phyloP scores from a whole-genome alignment of 805 yeast species.

The Teunomyces pallodes region DNA sequence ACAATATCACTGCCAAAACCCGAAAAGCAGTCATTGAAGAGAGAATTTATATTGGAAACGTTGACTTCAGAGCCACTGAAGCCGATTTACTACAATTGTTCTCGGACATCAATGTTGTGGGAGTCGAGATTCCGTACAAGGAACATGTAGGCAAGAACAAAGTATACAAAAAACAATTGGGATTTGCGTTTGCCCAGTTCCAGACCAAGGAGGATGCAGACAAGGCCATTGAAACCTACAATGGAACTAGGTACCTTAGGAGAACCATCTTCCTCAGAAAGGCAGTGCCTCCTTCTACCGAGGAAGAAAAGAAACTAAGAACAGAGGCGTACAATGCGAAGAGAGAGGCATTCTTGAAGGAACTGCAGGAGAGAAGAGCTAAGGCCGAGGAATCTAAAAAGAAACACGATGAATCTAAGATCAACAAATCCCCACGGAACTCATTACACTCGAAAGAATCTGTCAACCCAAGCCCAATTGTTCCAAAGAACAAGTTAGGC shows the following conservation, averaged over 20 bases:
- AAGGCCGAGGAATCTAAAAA: conserved; percentile 15
- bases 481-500: conserved; percentile 17
- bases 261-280: conserved; percentile 50
- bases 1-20: conserved; percentile 9
- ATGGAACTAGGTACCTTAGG: conserved; percentile 43
- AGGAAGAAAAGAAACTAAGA: conserved; percentile 40
- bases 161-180: conserved; percentile 45
- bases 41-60: conserved; percentile 44
- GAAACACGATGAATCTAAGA: conserved; percentile 9
- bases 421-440: too few relatives aligned
- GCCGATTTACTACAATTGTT: conserved; percentile 49
- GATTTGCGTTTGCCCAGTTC: conserved; percentile 61
- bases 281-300: conserved; percentile 53
- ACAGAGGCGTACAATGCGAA: conserved; percentile 32
- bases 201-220: conserved; percentile 43
- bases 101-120: conserved; percentile 43
- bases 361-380: conserved; percentile 16
- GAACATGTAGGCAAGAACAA: conserved; percentile 32
- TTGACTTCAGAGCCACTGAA: conserved; percentile 41
- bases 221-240: conserved; percentile 40
- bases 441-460: too few relatives aligned
- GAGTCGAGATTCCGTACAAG: conserved; percentile 52
- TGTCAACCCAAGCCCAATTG: too few relatives aligned
- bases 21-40: conserved; percentile 36
- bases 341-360: conserved; percentile 12